Base-by-base conservation (phyloP, 2,329 filamentous ascomycete genomes). In the Fusarium scirpi region DNA sequence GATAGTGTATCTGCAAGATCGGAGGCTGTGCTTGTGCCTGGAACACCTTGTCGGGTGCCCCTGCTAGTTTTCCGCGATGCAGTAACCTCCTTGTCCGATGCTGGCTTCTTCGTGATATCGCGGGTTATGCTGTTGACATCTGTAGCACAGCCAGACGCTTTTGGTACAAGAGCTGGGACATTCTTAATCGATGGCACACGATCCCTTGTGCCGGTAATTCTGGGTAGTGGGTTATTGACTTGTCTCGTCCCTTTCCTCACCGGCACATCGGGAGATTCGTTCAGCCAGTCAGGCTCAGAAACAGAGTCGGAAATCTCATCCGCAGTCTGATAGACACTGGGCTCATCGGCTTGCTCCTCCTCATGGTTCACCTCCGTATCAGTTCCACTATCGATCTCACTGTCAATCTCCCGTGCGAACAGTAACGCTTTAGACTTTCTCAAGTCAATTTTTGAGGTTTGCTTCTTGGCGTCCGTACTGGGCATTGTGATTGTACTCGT, bases 251-350 rank as follows among this genome's bases (percentile, higher is more conserved):
- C 49, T n/a, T 43, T 58, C 16, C 48, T 60, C 20, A 24, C 38
- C 12, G 59, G 46, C 11, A 51, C 58, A 15, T 67, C 58, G 9
- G 59, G 58, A 8, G 66, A 72, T 18, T 70, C 48, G n/a, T 67
- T 69, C 10, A 62, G 34, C 62, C 69, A 65, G 9, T 69, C 65
- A 29, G 54, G 61, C 12, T 75, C 69, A 5, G 71, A 73, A 4
- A 30, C 49, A 29, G 64, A 71, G 11, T 57, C 69, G 5, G 73
- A 75, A 38, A 67, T 53, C 4, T 75, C 61, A 7, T 67, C 71
- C 43, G 71, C 71, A 11, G 76, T 77, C 38, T 72, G 69, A 32
- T 74, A 78, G 11, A 72, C 18, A 51, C 72, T 76, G 22, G 65
- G 53, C 11, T 76, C 73, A 8, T 78, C 69, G 4, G 65, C 67